Evolutionary conservation across 305 asterid species (phyloP).

Genomic region (Vinca major): DNA sequence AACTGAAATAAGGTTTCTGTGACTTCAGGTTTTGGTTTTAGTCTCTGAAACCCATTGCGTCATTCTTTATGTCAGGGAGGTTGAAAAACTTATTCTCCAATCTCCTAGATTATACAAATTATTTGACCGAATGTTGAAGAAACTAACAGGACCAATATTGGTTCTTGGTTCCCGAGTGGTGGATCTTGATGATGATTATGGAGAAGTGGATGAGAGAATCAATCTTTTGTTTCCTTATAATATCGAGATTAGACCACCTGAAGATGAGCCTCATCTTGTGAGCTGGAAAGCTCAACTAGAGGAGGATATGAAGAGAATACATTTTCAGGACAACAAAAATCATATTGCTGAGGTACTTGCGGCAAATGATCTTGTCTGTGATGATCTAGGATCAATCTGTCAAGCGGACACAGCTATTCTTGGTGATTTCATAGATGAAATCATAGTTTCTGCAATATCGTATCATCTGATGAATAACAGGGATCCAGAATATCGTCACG

Average conservation of each 20-base stretch:
- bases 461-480: slow-evolving; percentile 60
- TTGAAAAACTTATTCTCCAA: slow-evolving; percentile 55
- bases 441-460: slow-evolving; percentile 79
- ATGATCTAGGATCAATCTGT: slow-evolving; percentile 77
- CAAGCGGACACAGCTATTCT: slow-evolving; percentile 57
- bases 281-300: slow-evolving; percentile 91
- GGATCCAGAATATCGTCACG: slow-evolving; percentile 83
- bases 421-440: slow-evolving; percentile 70
- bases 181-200: slow-evolving; percentile 49
- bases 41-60: slow-evolving; percentile 48
- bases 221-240: slow-evolving; percentile 65
- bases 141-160: slow-evolving; percentile 65
- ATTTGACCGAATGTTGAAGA: slow-evolving; percentile 65
- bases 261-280: slow-evolving; percentile 63
- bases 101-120: slow-evolving; percentile 52
- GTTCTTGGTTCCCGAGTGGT: slow-evolving; percentile 80
- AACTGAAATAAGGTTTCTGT: slow-evolving; percentile 12
- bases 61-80: slow-evolving; percentile 85
- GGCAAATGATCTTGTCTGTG: slow-evolving; percentile 85
- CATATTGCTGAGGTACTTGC: slow-evolving; percentile 91
- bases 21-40: slow-evolving; percentile 62
- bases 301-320: slow-evolving; percentile 72
- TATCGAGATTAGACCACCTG: slow-evolving; percentile 77
- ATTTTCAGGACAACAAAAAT: slow-evolving; percentile 70
- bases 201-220: slow-evolving; percentile 52